A percentile compares a stretch with the other conserved stretches of the same genome.
Evolutionary conservation across 495 filamentous ascomycete species (phyloP).

Genomic region (Penicillium riverlandense): DNA sequence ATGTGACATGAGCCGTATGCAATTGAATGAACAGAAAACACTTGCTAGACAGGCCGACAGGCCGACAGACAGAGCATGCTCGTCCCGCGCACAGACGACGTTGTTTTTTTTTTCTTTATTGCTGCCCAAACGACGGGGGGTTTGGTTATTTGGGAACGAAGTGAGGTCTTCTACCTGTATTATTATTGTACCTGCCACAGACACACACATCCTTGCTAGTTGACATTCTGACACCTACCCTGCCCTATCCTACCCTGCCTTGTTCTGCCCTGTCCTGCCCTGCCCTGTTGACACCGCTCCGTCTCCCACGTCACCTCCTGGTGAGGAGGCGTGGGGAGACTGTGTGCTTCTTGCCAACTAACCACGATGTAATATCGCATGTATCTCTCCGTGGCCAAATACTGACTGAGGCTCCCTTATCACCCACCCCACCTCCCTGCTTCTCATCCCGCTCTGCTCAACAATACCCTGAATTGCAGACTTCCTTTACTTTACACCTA

Average conservation of each 20-base stretch:
- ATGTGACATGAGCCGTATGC: no score
- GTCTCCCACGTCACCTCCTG: conserved; percentile 6
- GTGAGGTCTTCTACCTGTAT: no score
- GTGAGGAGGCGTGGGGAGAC: conserved; percentile 1
- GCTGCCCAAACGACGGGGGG: conserved; percentile 12
- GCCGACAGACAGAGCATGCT: no score
- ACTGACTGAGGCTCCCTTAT: conserved; percentile 2
- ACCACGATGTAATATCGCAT: no score
- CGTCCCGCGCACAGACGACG: no score
- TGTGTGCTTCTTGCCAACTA: no score
- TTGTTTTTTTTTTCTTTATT: background rate
- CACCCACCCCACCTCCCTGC: conserved; percentile 15
- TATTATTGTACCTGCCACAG: conserved; percentile 9
- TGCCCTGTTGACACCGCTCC: conserved; percentile 5
- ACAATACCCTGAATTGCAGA: background rate
- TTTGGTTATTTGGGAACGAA: background rate
- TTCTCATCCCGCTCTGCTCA: conserved; percentile 1
- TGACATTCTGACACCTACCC: conserved; percentile 10
- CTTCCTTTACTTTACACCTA: background rate
- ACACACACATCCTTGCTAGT: conserved; percentile 8
- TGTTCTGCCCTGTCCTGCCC: no score
- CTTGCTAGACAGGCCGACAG: no score
- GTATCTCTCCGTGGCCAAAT: no score
- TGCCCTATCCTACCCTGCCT: no score
- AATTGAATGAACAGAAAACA: no score